A percentile compares a stretch with the other conserved stretches of the same genome.
Evolutionary conservation across 176 grass and related monocot genomes (phyloP).

Genomic region (Coix lacrymajobi): DNA sequence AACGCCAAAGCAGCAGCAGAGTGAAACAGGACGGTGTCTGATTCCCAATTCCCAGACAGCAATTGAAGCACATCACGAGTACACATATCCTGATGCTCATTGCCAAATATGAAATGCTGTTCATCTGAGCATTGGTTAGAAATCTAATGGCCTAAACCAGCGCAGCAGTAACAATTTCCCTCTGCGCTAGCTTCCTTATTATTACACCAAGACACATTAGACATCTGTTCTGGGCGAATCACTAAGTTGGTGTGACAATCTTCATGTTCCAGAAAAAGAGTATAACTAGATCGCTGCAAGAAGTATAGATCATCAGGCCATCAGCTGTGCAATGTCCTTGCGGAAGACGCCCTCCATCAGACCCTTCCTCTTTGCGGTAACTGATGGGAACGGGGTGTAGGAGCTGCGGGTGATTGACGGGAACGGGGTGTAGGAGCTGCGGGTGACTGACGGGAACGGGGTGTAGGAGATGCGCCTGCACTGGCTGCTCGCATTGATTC

Average conservation of each 20-base stretch:
- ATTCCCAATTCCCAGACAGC: background rate
- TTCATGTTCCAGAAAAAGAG: background rate
- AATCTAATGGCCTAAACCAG: slow-evolving; percentile 24
- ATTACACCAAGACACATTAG: background rate
- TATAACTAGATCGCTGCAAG: slow-evolving; percentile 1
- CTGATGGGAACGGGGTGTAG: slow-evolving; percentile 14
- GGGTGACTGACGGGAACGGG: slow-evolving; percentile 12
- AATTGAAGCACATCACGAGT: background rate
- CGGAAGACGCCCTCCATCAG: slow-evolving; percentile 59
- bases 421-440: slow-evolving; percentile 23
- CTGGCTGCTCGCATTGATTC: slow-evolving; percentile 33
- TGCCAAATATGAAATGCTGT: background rate
- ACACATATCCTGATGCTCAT: background rate
- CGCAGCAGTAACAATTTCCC: slow-evolving; percentile 5
- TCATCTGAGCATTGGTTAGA: slow-evolving; percentile 13
- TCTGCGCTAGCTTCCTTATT: slow-evolving; percentile 22
- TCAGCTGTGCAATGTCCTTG: slow-evolving; percentile 80
- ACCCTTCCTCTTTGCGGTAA: slow-evolving; percentile 38
- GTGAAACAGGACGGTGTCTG: background rate
- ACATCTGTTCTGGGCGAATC: background rate
- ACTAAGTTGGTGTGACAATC: background rate
- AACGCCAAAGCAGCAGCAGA: background rate
- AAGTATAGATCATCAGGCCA: slow-evolving; percentile 33
- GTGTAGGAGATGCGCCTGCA: slow-evolving; percentile 47
- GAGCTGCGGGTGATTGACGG: slow-evolving; percentile 28